Evolutionary conservation across 768 basidiomycete species (phyloP), one percentile per base, ranked within the genome.

Genomic region (Auriscalpium microsporum): DNA sequence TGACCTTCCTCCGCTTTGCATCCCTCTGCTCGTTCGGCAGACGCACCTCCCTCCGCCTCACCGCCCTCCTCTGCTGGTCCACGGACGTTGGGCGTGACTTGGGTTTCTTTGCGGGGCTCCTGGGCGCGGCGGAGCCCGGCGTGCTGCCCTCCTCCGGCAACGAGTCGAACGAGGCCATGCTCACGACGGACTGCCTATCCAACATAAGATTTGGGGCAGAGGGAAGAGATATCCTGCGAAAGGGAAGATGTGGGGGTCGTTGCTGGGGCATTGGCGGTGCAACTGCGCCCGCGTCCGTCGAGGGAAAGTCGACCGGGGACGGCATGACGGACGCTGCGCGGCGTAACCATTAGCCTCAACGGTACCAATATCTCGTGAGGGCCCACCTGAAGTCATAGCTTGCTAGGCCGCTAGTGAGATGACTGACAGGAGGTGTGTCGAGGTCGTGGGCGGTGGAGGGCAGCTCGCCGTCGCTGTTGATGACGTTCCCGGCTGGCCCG

Each of bases 81-180:
- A 69, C 54, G 17, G 75, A 73, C 4, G 71, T 64, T 2, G 73
- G 72, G 11, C 73, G 64, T 9, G 60, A 62, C 48, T 51, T 66
- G 21, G 63, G 56, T 13, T 57, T 67, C 5, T 65, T 68, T 11
- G 60, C 55, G 10, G 67, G 62, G 52, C 69, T 66, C 52, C 64
- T 69, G 52, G 68, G 66, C n/a, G 68, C 65, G 21, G 65, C 71
- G 54, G 65, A 60, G 13, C 62, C 60, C 14, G 57, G 57, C 23
- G 67, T 68, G 38, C 68, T 48, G 14, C 52, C 68, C 55, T 78
- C 78, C 64, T 87, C 87, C 4, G 78, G 75, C 9, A 86, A 71
- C 0, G 87, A 89, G 56, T 87, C 86, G 62, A 86, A 82, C 0
- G 90, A 90, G 5, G 81, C 75, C 16, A 88, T 73, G 66, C 87